Evolutionary conservation across 164 flowering plant genomes (phyloP).

Genomic region (Vitis riparia): DNA sequence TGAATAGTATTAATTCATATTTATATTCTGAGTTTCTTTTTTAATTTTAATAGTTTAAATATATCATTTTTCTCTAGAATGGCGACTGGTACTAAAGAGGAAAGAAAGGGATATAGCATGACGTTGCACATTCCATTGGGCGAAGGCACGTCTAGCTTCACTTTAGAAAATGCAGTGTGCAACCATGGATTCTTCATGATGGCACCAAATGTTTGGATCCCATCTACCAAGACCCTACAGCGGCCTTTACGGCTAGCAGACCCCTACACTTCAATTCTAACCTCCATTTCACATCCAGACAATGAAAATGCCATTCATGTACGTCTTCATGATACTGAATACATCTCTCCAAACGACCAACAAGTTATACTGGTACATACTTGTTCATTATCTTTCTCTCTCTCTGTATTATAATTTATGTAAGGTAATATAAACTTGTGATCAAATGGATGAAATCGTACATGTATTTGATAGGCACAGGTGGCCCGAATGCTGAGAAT

Average conservation of each 20-base stretch:
- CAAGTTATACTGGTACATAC: conserved; percentile 14
- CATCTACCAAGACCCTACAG: conserved; percentile 16
- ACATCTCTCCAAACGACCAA: conserved; percentile 5
- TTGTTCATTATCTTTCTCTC: neutral
- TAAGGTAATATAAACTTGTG: too few species aligned
- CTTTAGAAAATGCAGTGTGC: conserved; percentile 33
- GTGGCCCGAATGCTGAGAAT: conserved; percentile 31
- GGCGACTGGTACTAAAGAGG: too few species aligned
- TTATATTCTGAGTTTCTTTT: too few species aligned
- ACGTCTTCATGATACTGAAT: neutral
- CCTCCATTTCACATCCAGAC: conserved; percentile 18
- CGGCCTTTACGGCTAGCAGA: conserved; percentile 24
- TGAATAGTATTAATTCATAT: too few species aligned
- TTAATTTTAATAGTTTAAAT: too few species aligned
- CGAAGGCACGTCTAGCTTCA: conserved; percentile 5
- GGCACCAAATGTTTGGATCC: conserved; percentile 32
- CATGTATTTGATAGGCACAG: conserved; percentile 12
- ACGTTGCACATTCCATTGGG: too few species aligned
- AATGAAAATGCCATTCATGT: neutral
- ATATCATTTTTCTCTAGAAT: too few species aligned
- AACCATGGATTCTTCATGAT: conserved; percentile 42
- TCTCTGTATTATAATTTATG: too few species aligned
- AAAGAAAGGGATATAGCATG: too few species aligned
- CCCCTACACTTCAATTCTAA: conserved; percentile 5
- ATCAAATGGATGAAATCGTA: too few species aligned